These are phyloP conservation scores for Avena atlantica DNA, from an alignment of 176 grass and related monocot genomes.

Conservation along the genomic window DNA sequence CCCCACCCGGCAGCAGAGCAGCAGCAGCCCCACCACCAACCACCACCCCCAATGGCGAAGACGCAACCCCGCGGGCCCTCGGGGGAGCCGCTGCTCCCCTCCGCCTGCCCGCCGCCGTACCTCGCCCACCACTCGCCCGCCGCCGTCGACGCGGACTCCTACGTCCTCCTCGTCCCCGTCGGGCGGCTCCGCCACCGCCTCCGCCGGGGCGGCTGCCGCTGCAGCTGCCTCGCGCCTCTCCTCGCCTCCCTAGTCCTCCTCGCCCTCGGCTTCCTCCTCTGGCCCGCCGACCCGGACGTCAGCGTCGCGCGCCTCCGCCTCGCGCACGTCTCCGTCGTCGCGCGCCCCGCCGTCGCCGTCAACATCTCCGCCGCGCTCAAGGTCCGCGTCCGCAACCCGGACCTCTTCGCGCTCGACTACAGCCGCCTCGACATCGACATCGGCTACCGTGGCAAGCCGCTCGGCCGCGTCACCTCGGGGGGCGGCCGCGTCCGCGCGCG, in stretches of 20 bases:
- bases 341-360: conserved; percentile 57
- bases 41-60: conserved; percentile 53
- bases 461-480: conserved; percentile 57
- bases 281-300: conserved; percentile 68
- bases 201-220: conserved; percentile 35
- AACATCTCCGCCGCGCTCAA: conserved; percentile 58
- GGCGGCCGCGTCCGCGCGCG: conserved; percentile 61
- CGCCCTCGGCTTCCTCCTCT: conserved; percentile 55
- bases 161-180: conserved; percentile 56
- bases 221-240: conserved; percentile 37
- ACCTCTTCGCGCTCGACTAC: conserved; percentile 75
- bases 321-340: conserved; percentile 53
- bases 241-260: conserved; percentile 43
- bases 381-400: conserved; percentile 64
- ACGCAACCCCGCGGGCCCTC: conserved; percentile 2
- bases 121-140: background rate
- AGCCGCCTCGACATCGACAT: conserved; percentile 53
- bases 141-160: conserved; percentile 8
- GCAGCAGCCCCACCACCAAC: background rate
- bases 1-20: background rate
- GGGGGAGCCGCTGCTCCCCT: conserved; percentile 53
- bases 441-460: conserved; percentile 61
- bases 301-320: conserved; percentile 69
- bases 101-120: conserved; percentile 47
- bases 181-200: conserved; percentile 52